Percentiles rank a stretch among this genome's conserved stretches.
phyloP scores from a whole-genome alignment of 73 alveolate genomes.

The Diophrys appendiculata region DNA sequence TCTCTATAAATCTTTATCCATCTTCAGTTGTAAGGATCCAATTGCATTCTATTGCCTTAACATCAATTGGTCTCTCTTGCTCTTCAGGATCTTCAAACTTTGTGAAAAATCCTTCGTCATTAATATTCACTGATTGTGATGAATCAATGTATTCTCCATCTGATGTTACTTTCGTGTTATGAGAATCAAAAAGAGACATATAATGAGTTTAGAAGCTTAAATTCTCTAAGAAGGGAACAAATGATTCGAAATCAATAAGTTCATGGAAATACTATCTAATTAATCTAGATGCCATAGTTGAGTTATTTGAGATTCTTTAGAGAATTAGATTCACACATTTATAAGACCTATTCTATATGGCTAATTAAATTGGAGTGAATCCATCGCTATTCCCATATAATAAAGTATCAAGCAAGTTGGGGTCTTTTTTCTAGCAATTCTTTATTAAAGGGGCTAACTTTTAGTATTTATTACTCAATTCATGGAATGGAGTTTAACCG shows the following conservation, averaged over 20 bases:
- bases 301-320: background rate
- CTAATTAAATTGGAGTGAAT: background rate
- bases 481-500: background rate
- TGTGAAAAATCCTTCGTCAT: background rate
- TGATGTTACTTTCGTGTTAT: background rate
- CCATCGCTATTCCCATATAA: background rate
- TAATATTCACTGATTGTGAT: background rate
- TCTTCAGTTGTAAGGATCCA: constrained; percentile 23
- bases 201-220: background rate
- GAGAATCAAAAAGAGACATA: background rate
- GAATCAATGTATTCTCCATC: background rate
- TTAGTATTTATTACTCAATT: too few species aligned
- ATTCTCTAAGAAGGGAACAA: background rate
- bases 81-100: background rate
- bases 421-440: background rate
- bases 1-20: constrained; percentile 15
- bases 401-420: background rate
- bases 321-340: background rate
- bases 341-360: background rate
- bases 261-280: background rate
- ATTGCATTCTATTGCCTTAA: constrained; percentile 31
- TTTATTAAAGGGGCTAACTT: background rate
- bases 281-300: background rate
- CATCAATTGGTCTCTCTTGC: constrained; percentile 7
- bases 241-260: background rate